Evolutionary conservation across 441 rosid genomes (phyloP).

Genomic region (Geranium incanum): DNA sequence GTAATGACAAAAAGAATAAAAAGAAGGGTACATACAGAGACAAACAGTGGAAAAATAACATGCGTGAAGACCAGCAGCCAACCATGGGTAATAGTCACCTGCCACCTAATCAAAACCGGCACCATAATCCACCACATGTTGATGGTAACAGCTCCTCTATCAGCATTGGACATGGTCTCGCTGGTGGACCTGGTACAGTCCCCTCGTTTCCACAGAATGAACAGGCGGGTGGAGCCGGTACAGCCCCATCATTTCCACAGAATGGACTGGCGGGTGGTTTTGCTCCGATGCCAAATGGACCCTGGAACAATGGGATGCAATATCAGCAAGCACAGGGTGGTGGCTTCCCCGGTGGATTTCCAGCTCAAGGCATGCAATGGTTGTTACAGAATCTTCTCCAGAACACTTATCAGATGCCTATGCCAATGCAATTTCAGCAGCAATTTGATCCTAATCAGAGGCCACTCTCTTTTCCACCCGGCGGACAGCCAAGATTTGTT

Average conservation of each 20-base stretch:
- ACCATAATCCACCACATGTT: conserved; percentile 22
- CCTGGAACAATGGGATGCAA: conserved; percentile 32
- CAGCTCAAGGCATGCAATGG: conserved; percentile 39
- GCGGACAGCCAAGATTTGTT: conserved; percentile 29
- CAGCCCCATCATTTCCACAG: conserved; percentile 32
- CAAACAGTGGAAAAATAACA: conserved; percentile 32
- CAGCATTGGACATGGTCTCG: conserved; percentile 22
- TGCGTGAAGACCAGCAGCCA: conserved; percentile 29
- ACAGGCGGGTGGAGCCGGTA: not conserved
- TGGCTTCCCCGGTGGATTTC: conserved; percentile 32
- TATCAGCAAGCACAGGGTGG: conserved; percentile 27
- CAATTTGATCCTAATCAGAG: conserved; percentile 45
- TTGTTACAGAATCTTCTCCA: conserved; percentile 40
- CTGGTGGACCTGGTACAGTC: conserved; percentile 15
- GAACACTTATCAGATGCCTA: conserved; percentile 43
- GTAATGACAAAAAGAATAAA: conserved; percentile 38
- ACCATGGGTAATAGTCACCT: conserved; percentile 20
- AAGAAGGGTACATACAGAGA: conserved; percentile 43
- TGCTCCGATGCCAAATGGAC: conserved; percentile 27
- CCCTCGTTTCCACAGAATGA: not conserved
- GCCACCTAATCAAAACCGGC: conserved; percentile 24
- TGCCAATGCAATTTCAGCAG: conserved; percentile 47
- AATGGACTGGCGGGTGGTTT: conserved; percentile 30
- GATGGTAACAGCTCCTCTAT: conserved; percentile 32
- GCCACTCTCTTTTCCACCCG: conserved; percentile 35